Evolutionary conservation across 2,329 filamentous ascomycete species (phyloP), one percentile per base, ranked within the genome.

Genomic region (Ophiostoma triangulosporum): DNA sequence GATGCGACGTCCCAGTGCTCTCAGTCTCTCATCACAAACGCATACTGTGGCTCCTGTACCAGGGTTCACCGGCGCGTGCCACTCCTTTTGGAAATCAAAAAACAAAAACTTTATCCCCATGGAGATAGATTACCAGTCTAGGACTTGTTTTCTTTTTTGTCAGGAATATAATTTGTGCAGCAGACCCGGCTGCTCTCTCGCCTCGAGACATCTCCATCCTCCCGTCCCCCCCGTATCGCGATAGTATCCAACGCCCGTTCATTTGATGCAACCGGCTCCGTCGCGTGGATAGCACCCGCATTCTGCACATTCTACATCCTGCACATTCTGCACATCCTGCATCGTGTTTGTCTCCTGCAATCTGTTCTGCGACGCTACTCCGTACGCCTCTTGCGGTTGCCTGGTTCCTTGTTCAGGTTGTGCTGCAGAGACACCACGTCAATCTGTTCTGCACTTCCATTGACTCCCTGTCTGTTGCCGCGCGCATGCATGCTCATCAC

Each of bases 321-420:
- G 7, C 35, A 38, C 35, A 35, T 35, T 6, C 3, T n/a, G n/a
- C n/a, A 36, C 7, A 20, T 38, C 48, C 36, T 46, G 52, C 48
- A 54, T 51, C 49, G 38, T 50, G 48, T 32, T 43, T 50, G 48
- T 50, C 50, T 50, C 52, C 52, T 50, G 52, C 52, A 50, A 46
- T 50, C 48, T 46, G 46, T 51, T 48, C 32, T 51, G 53, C 38
- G 51, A 48, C 53, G 48, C 48, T 31, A 48, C 48, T 33, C 53
- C 32, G 27, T 51, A 26, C 33, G 38, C 45, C 40, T 22, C 38
- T 36, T 29, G 48, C 48, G 29, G 35, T 35, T 14, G 24, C n/a
- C n/a, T n/a, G n/a, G n/a, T n/a, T 53, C 32, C 45, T 35, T 50
- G 22, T 38, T 22, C 35, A 38, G n/a, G 38, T 43, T 20, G 12